phyloP scores from a whole-genome alignment of 139 green algal species.

The Raphidocelis subcapitata region DNA sequence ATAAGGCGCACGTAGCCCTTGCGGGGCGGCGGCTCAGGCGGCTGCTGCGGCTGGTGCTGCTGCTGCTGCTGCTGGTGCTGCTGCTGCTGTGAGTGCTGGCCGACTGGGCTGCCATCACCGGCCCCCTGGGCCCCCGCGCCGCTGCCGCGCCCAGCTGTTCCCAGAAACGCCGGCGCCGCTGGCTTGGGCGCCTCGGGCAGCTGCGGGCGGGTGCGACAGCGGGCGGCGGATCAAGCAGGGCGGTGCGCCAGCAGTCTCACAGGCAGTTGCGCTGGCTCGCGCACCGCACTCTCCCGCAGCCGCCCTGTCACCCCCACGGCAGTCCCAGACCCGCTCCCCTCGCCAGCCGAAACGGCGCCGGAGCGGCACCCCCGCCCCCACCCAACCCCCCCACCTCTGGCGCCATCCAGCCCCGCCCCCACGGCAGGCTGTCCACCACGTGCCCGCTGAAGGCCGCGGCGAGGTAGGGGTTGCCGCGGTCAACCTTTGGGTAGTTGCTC shows the following conservation, averaged over 20 bases:
- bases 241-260: too few relatives aligned
- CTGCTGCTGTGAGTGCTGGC: background rate
- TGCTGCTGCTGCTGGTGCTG: slow-evolving; percentile 2
- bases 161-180: background rate
- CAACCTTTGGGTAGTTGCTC: slow-evolving; percentile 60
- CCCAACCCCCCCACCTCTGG: background rate
- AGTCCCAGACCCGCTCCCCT: background rate
- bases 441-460: slow-evolving; percentile 60
- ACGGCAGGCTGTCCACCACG: slow-evolving; percentile 61
- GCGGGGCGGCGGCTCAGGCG: background rate
- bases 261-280: too few relatives aligned
- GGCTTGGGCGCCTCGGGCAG: background rate
- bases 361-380: background rate
- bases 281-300: too few relatives aligned
- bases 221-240: background rate
- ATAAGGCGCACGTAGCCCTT: slow-evolving; percentile 12
- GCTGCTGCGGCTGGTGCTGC: background rate
- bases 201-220: background rate
- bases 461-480: slow-evolving; percentile 53
- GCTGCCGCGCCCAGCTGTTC: background rate
- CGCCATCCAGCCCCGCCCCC: slow-evolving; percentile 34
- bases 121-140: background rate
- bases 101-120: background rate
- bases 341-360: background rate
- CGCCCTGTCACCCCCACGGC: too few relatives aligned